Base-by-base conservation (phyloP, 2,329 filamentous ascomycete species). In the Akanthomyces lecanii region DNA sequence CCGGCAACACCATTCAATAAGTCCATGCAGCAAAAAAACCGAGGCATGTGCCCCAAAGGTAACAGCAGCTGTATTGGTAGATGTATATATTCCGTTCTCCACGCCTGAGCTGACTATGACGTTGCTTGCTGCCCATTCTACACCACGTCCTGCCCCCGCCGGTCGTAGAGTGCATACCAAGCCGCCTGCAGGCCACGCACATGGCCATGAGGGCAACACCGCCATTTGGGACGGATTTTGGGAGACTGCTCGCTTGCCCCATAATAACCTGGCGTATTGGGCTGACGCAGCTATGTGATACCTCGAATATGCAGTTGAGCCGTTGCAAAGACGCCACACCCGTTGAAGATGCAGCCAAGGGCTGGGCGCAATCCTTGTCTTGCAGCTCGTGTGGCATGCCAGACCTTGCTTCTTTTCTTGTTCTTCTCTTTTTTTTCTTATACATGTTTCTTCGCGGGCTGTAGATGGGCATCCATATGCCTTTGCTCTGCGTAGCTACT, bases 31-130 rank as follows among this genome's bases (percentile, higher is more conserved):
- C 33, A 36, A 36, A 2, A 36, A 4, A 11, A 36, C 8, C 10
- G 33, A 36, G 33, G 8, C 5, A 36, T 36, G 33, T 11, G 33
- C 6, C 33, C 33, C 5, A 36, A 36, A 11, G 33, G 33, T 11
- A 36, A 8, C 33, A 11, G 33, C 33, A 6, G 2, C 10, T 36
- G 33, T 36, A 36, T 11, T 10, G 2, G 38, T 21, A 21, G 21
- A 21, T 21, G 21, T 21, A 40, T 10, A 40, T 16, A 16, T 16
- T 10, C 38, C 28, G 28, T 25, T 28, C 44, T 21, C 30, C 56
- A 50, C 23, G 47, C 25, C 57, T 60, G 57, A 44, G 48, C 57
- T 36, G 57, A 60, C 47, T 60, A 60, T 60, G 57, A 60, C 57
- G 57, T 52, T 18, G 57, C 54, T 14, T 47, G 25, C 36, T 21